These are phyloP conservation scores for Laburnicola sp. DNA, from an alignment of 2,329 filamentous ascomycete genomes.

Conservation along the genomic window DNA sequence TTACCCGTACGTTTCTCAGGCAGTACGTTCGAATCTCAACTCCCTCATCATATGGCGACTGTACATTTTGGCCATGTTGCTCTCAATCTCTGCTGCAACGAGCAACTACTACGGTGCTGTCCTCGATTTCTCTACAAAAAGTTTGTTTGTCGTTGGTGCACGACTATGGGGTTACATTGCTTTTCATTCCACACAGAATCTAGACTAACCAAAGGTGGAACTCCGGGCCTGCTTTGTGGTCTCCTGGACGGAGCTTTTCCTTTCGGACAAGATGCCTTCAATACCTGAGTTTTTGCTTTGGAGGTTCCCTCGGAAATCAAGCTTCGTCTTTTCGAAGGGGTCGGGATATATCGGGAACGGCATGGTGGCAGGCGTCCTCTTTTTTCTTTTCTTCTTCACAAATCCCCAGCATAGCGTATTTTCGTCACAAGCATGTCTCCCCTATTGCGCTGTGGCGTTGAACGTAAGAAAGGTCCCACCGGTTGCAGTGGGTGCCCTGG, in stretches of 20 bases:
- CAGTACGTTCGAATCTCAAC: slow-evolving; percentile 1
- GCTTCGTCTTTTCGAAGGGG: slow-evolving; percentile 18
- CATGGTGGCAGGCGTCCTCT: slow-evolving; percentile 36
- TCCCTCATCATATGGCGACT: not conserved
- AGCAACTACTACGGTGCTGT: slow-evolving; percentile 23
- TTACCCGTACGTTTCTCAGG: not conserved
- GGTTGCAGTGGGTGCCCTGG: slow-evolving; percentile 5
- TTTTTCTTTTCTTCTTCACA: slow-evolving; percentile 19
- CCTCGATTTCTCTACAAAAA: slow-evolving; percentile 30
- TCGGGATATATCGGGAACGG: slow-evolving; percentile 21
- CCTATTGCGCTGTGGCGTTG: not conserved
- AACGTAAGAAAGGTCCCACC: not conserved
- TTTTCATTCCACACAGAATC: not conserved
- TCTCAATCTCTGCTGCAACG: slow-evolving; percentile 20
- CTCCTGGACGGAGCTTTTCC: slow-evolving; percentile 7
- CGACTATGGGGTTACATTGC: slow-evolving; percentile 2
- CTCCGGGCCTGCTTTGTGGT: not conserved
- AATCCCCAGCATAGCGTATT: slow-evolving; percentile 30
- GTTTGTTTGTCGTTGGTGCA: slow-evolving; percentile 6
- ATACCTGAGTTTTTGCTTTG: slow-evolving; percentile 13
- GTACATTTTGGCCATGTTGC: slow-evolving; percentile 22
- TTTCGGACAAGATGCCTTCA: slow-evolving; percentile 31
- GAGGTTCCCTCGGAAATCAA: slow-evolving; percentile 11
- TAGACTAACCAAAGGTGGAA: not conserved
- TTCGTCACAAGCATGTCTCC: slow-evolving; percentile 5